Conservation (phyloP, 768 basidiomycete species). For the Leccinum truebloodii region DNA sequence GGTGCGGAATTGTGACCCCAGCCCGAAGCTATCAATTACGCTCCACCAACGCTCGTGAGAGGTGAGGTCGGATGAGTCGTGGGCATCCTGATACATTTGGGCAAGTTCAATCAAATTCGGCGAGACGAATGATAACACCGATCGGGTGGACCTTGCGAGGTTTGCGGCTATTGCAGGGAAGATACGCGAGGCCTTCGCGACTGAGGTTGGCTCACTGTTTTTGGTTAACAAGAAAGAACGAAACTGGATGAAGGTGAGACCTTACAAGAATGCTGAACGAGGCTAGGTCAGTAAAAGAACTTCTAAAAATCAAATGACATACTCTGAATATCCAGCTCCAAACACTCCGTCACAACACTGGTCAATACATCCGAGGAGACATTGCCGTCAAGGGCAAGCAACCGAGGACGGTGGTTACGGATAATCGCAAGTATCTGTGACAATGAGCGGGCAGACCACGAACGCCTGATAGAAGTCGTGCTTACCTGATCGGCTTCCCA, state of each 20-base stretch:
- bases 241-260: conserved; percentile 24
- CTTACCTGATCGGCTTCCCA: conserved; percentile 49
- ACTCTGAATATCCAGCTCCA: conserved; percentile 53
- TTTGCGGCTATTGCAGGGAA: conserved; percentile 57
- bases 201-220: conserved; percentile 89
- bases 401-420: conserved; percentile 45
- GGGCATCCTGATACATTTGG: conserved; percentile 54
- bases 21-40: conserved; percentile 58
- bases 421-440: conserved; percentile 55
- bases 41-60: conserved; percentile 65
- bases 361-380: conserved; percentile 54
- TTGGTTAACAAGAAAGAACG: conserved; percentile 6
- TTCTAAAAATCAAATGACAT: conserved; percentile 23
- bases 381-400: conserved; percentile 81
- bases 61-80: conserved; percentile 49
- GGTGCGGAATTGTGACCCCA: conserved; percentile 66
- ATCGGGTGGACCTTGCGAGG: conserved; percentile 29
- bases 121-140: conserved; percentile 70
- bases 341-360: conserved; percentile 53
- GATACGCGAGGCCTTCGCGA: conserved; percentile 74
- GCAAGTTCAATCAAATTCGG: conserved; percentile 85
- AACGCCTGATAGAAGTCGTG: not conserved
- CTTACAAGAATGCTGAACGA: conserved; percentile 73
- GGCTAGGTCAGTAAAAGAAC: conserved; percentile 7
- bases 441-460: not conserved